Evolutionary conservation across 2,329 filamentous ascomycete species (phyloP).

Genomic region (Polytolypa hystricis): DNA sequence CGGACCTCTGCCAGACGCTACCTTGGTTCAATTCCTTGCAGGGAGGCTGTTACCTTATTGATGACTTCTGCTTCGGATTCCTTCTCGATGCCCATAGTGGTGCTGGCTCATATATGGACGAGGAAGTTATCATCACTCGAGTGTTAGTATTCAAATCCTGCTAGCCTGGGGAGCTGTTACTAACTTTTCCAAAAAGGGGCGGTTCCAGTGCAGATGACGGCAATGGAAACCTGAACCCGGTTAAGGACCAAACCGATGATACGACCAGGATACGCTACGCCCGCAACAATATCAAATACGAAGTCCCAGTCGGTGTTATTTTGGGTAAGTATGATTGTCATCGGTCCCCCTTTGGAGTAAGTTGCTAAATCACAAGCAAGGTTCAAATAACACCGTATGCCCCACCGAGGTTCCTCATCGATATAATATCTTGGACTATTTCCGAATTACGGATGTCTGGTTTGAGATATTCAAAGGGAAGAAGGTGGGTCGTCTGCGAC

Average conservation of each 20-base stretch:
- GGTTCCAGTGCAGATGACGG: conserved; percentile 42
- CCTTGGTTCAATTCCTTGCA: conserved; percentile 53
- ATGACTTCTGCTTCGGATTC: conserved; percentile 43
- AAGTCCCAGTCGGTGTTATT: conserved; percentile 45
- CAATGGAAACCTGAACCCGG: conserved; percentile 36
- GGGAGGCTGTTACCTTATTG: conserved; percentile 44
- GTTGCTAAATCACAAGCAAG: conserved; percentile 30
- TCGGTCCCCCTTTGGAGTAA: neutral
- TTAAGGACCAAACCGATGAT: conserved; percentile 35
- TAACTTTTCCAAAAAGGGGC: conserved; percentile 32
- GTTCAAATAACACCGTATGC: conserved; percentile 40
- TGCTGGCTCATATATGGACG: conserved; percentile 46
- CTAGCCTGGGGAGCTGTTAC: neutral
- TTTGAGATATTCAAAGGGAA: conserved; percentile 40
- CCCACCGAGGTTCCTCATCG: conserved; percentile 43
- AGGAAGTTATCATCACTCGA: conserved; percentile 52
- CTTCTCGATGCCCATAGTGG: conserved; percentile 48
- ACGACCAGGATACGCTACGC: conserved; percentile 30
- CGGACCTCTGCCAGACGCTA: conserved; percentile 53
- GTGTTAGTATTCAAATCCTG: conserved; percentile 36
- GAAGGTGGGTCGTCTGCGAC: conserved; percentile 46
- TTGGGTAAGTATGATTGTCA: conserved; percentile 36
- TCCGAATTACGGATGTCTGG: conserved; percentile 60
- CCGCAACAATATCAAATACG: conserved; percentile 34
- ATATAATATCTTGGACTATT: conserved; percentile 58